Evolutionary conservation across 2,329 filamentous ascomycete species (phyloP), one percentile per base, ranked within the genome.

Genomic region (Colletotrichum filicis): DNA sequence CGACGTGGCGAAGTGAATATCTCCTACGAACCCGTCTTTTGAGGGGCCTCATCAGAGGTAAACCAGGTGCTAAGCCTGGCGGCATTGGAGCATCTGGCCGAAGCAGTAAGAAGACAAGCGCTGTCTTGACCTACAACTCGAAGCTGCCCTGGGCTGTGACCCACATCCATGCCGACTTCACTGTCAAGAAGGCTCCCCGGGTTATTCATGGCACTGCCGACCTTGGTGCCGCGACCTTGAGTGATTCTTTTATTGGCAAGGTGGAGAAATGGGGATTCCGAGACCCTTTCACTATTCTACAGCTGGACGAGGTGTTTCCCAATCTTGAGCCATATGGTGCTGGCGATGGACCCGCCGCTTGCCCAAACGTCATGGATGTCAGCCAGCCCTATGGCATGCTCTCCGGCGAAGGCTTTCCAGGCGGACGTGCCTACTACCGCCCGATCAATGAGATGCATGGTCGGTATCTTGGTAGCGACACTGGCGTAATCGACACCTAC

Each of bases 1-100:
- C 95, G n/a, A 97, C 95, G 9, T 98, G 97, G 96, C 91, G 96
- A 77, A 98, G 94, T 82, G 97, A 99, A 82, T 99, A 98, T 79
- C 93, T 98, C 60, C 85, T 98, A 69, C 90, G 97, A 59, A 98
- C 95, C 2, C 90, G 94, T 59, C 88, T 98, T 64, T 85, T 98
- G 65, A 91, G 95, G 57, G 97, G 94, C 74, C 86, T 98, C 70
- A 89, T 89, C 59, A 92, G 94, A 73, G 97, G 96, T 63, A 97
- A 95, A 79, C 95, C 96, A 71, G 84, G 88, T 77, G 88, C 92
- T 49, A 80, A 87, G 35, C 83, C 86, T 59, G 83, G 78, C 80
- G 89, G 83, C 35, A 83, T 85, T 68, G 89, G 90, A 12, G 83
- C 89, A 12, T 87, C 88, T 12, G 80, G 82, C n/a, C 85, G 87